Evolutionary conservation across 768 basidiomycete species (phyloP), one percentile per base, ranked within the genome.

Genomic region (Tephrocybe sp.): DNA sequence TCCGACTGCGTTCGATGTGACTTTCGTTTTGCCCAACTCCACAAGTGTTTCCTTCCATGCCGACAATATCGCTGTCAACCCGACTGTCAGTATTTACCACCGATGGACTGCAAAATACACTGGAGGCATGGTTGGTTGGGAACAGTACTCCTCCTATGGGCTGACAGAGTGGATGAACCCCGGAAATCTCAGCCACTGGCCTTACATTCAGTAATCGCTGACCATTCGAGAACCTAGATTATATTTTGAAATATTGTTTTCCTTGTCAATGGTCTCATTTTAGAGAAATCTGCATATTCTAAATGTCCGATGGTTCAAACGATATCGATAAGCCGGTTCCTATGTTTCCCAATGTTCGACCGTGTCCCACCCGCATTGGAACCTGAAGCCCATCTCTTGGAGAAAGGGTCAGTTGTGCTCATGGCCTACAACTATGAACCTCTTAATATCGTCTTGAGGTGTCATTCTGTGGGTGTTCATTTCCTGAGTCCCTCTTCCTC

Each of bases 201-300:
- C 34, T 6, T 17, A 16, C 7, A 44, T 74, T 56, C 4, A 69
- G 45, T 41, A 79, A 51, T 13, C 89, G 68, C 43, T 39, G 9
- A 32, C 13, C 38, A 30, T 40, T 17, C 13, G 9, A 14, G 22
- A 20, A 40, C 19, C 33, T 22, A 12, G 13, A 17, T 23, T 20
- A 10, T 8, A 16, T 36, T 10, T 36, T 36, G 35, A 26, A 7
- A 3, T 7, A 26, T 26, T 3, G 26, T 26, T 26, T 3, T 4
- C 26, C 26, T 26, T 26, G 26, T 26, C 7, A 26, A n/a, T n/a
- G n/a, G n/a, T n/a, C 26, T 4, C 3, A 26, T 26, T 7, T 7
- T 26, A 26, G 26, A 26, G 3, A 4, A 26, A 26, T 26, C 26
- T 4, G 7, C 26, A 7, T 7, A 3, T 26, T 26, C 26, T n/a